phyloP scores from a whole-genome alignment of 73 alveolate species.

The Paramecium sexaurelia region DNA sequence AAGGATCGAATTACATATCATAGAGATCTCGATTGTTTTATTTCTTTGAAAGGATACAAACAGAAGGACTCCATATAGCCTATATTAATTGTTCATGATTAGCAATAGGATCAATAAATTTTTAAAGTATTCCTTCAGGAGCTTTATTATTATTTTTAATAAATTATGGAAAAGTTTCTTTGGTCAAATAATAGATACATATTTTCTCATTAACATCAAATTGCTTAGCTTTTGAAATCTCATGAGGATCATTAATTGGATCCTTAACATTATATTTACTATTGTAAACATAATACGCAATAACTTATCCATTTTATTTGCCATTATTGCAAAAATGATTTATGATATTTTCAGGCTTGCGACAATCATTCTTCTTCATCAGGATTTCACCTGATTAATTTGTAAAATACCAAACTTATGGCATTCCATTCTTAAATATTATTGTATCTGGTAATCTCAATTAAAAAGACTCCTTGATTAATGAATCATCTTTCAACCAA shows the following conservation, averaged over 20 bases:
- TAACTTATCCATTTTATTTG: conserved; percentile 17
- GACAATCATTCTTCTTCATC: conserved; percentile 55
- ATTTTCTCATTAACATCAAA: conserved; percentile 53
- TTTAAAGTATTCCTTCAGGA: conserved; percentile 59
- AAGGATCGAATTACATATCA: conserved; percentile 66
- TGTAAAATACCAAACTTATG: conserved; percentile 68
- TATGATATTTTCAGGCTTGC: conserved; percentile 13
- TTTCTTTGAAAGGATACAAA: conserved; percentile 62
- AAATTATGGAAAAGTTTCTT: conserved; percentile 46
- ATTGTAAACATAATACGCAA: conserved; percentile 33
- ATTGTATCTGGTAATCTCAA: conserved; percentile 63
- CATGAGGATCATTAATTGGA: conserved; percentile 46
- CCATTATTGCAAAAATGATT: background rate
- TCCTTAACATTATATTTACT: background rate
- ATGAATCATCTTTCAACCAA: conserved; percentile 65
- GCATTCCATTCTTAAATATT: conserved; percentile 40
- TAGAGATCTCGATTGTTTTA: conserved; percentile 55
- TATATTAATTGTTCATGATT: conserved; percentile 36
- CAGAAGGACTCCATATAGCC: conserved; percentile 67
- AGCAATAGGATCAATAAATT: conserved; percentile 63
- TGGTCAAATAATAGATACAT: conserved; percentile 40
- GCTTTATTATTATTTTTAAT: conserved; percentile 17
- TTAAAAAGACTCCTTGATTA: conserved; percentile 45
- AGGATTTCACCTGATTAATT: conserved; percentile 59
- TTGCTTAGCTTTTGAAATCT: background rate